Base-by-base conservation (phyloP, 116 monocot genomes). In the Zostera marina region DNA sequence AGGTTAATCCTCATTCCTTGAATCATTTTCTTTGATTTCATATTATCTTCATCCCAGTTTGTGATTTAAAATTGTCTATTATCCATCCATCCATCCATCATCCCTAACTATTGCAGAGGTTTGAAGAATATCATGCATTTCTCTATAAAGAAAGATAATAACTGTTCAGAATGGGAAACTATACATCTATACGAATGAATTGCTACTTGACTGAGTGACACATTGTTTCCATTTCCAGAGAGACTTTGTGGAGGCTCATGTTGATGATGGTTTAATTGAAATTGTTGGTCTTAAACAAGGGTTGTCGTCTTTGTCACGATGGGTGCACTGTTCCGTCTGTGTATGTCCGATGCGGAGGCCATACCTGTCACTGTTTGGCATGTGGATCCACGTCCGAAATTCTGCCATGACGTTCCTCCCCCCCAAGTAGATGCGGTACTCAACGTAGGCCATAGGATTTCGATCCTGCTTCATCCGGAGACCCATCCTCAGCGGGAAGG, bases 251-350 rank as follows among this genome's bases (percentile, higher is more conserved):
- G 81, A 90, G 62, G 84, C 84, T 13, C 90, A 79, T 68, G 66
- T 49, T 41, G 90, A 90, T 72, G 90, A 90, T 79, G 84, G 90
- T 19, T 70, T 90, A 55, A 73, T 90, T 59, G 90, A 90, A 72
- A 90, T 90, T 41, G 76, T 84, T 70, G 90, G 90, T 19, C 67
- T 90, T 44, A 90, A 90, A 66, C 90, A 90, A 79, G 90, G 90
- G 38, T 90, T n/a, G n/a, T n/a, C n/a, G n/a, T n/a, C n/a, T n/a
- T n/a, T n/a, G n/a, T n/a, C n/a, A n/a, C n/a, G n/a, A n/a, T n/a
- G n/a, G n/a, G n/a, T n/a, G n/a, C n/a, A n/a, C n/a, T n/a, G n/a
- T n/a, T n/a, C n/a, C n/a, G n/a, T n/a, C n/a, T n/a, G n/a, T n/a
- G n/a, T n/a, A n/a, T n/a, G n/a, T n/a, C n/a, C n/a, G n/a, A n/a